A percentile compares a stretch with the other conserved stretches of the same genome.
These are phyloP conservation scores for Botrytis deweyae DNA, from an alignment of 2,329 filamentous ascomycete genomes.

Conservation along the genomic window DNA sequence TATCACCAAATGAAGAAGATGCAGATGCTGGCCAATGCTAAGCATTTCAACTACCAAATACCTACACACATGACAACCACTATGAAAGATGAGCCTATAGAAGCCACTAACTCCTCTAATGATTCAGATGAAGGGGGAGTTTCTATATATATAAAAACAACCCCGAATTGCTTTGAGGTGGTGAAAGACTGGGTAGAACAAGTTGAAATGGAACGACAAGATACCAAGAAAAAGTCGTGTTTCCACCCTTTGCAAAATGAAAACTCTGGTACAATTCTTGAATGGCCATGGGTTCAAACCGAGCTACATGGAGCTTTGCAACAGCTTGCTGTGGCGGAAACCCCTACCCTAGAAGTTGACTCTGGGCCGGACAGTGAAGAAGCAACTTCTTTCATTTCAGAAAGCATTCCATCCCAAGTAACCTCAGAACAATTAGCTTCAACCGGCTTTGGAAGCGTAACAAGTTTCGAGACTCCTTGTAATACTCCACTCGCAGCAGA, in stretches of 20 bases:
- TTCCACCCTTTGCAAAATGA: not conserved
- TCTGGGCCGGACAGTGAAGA: not conserved
- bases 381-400: not conserved
- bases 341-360: not conserved
- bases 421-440: not conserved
- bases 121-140: not conserved
- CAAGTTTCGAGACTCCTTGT: not conserved
- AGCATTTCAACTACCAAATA: not conserved
- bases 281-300: constrained; percentile 7
- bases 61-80: not conserved
- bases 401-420: not conserved
- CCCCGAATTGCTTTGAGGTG: not conserved
- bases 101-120: not conserved
- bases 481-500: not conserved
- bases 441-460: not conserved
- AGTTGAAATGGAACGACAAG: not conserved
- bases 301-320: not conserved
- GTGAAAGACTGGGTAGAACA: not conserved
- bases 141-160: not conserved
- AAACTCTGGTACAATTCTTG: not conserved
- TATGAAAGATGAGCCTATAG: not conserved
- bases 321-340: no score
- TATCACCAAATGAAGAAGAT: not conserved
- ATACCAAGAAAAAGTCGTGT: not conserved
- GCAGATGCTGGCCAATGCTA: not conserved